A percentile compares a stretch with the other conserved stretches of the same genome.
Evolutionary conservation across 2,329 filamentous ascomycete genomes (phyloP).

Genomic region (Elsinoe arachidis): DNA sequence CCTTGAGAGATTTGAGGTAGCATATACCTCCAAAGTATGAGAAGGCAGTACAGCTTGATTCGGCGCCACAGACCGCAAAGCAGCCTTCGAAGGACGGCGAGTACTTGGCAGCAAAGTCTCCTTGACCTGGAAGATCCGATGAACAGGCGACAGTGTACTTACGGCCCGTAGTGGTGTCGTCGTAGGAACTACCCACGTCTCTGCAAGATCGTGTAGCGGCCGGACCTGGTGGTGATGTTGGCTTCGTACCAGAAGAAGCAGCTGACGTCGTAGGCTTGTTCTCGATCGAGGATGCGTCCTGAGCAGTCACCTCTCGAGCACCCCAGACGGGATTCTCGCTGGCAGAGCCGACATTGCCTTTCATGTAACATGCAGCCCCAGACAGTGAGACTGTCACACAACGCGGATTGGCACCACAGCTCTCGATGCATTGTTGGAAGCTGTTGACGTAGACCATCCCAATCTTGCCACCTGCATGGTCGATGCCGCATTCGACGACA

Average conservation of each 20-base stretch:
- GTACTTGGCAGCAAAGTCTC: slow-evolving; percentile 8
- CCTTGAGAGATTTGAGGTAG: slow-evolving; percentile 8
- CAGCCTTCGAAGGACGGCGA: slow-evolving; percentile 10
- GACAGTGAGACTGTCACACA: slow-evolving; percentile 21
- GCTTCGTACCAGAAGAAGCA: background rate
- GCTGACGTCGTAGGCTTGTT: background rate
- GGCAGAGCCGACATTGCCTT: slow-evolving; percentile 16
- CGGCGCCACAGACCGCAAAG: background rate
- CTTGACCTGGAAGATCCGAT: slow-evolving; percentile 9
- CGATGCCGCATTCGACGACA: slow-evolving; percentile 23
- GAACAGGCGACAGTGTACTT: slow-evolving; percentile 7
- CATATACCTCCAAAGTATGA: slow-evolving; percentile 11
- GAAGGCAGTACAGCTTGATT: slow-evolving; percentile 3
- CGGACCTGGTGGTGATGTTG: background rate
- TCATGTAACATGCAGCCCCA: slow-evolving; percentile 23
- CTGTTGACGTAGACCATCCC: slow-evolving; percentile 15
- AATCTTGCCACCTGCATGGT: slow-evolving; percentile 19
- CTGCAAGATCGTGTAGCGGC: background rate
- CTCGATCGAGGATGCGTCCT: background rate
- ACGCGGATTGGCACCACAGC: slow-evolving; percentile 18
- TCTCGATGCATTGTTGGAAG: slow-evolving; percentile 21
- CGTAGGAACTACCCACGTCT: background rate
- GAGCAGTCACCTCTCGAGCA: background rate
- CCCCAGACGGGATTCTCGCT: slow-evolving; percentile 15
- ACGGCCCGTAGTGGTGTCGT: background rate